phyloP scores from a whole-genome alignment of 805 yeast species.

The Candida pseudofarinosa region DNA sequence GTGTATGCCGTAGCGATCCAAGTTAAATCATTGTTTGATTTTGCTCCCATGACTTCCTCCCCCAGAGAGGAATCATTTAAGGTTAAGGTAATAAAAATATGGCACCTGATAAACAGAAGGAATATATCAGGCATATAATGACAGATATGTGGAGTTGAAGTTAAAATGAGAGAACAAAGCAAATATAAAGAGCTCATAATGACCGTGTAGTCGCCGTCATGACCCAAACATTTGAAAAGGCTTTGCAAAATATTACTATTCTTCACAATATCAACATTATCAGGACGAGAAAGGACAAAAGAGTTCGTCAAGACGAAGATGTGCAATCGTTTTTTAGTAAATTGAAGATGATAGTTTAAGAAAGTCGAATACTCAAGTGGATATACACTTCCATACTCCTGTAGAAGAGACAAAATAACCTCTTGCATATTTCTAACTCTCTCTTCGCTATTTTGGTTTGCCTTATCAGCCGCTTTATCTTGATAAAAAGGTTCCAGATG shows the following conservation, averaged over 20 bases:
- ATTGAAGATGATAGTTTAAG: background rate
- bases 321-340: conserved; percentile 32
- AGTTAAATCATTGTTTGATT: background rate
- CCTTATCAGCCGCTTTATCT: background rate
- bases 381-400: background rate
- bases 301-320: conserved; percentile 34
- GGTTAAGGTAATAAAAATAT: background rate
- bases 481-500: background rate
- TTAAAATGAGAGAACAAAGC: conserved; percentile 19
- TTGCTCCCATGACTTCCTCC: background rate
- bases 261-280: conserved; percentile 24
- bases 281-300: conserved; percentile 24
- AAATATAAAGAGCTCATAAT: conserved; percentile 32
- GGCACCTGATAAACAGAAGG: conserved; percentile 19
- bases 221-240: conserved; percentile 33
- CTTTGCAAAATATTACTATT: conserved; percentile 33
- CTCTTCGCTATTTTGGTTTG: background rate
- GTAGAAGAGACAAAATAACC: background rate
- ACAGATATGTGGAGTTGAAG: conserved; percentile 40
- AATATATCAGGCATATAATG: conserved; percentile 27
- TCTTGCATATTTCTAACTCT: background rate
- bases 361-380: background rate
- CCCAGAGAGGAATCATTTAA: background rate
- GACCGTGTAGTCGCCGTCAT: conserved; percentile 39
- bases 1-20: background rate